Percentiles rank a stretch among this genome's conserved stretches.
Evolutionary conservation across 1,284 basidiomycete species (phyloP).

Genomic region (Pholiota adiposa): DNA sequence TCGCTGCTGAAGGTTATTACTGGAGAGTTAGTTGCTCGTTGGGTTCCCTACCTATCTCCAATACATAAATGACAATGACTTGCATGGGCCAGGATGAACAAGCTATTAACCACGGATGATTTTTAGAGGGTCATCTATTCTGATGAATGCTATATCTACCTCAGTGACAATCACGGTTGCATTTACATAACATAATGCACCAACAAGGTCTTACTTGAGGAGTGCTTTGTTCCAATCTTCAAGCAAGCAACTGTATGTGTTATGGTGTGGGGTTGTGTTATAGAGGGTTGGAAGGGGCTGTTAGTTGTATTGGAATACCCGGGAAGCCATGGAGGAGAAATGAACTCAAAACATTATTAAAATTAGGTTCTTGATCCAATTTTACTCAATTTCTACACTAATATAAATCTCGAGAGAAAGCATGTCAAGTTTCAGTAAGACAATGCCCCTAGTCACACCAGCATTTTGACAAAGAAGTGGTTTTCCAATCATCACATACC

Average conservation of each 20-base stretch:
- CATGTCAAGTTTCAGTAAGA: slow-evolving; percentile 20
- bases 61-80: slow-evolving; percentile 17
- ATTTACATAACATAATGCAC: slow-evolving; percentile 19
- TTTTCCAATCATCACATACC: slow-evolving; percentile 4
- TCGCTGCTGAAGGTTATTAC: slow-evolving; percentile 14
- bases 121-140: slow-evolving; percentile 19
- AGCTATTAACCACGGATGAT: not conserved
- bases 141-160: slow-evolving; percentile 26
- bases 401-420: slow-evolving; percentile 2
- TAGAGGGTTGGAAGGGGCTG: slow-evolving; percentile 12
- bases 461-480: slow-evolving; percentile 16
- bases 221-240: slow-evolving; percentile 16
- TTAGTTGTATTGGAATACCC: slow-evolving; percentile 17
- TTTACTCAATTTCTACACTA: slow-evolving; percentile 13
- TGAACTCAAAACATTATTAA: slow-evolving; percentile 14
- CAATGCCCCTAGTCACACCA: slow-evolving; percentile 11
- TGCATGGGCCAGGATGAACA: slow-evolving; percentile 21
- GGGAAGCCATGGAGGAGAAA: slow-evolving; percentile 18
- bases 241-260: slow-evolving; percentile 14
- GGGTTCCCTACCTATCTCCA: slow-evolving; percentile 24
- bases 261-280: slow-evolving; percentile 18
- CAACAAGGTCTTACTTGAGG: slow-evolving; percentile 10
- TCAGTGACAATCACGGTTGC: slow-evolving; percentile 18
- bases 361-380: slow-evolving; percentile 16
- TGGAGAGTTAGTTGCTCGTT: slow-evolving; percentile 23